A percentile compares a stretch with the other conserved stretches of the same genome.
phyloP scores from a whole-genome alignment of 2,329 filamentous ascomycete genomes.

The Diaporthe batatas region DNA sequence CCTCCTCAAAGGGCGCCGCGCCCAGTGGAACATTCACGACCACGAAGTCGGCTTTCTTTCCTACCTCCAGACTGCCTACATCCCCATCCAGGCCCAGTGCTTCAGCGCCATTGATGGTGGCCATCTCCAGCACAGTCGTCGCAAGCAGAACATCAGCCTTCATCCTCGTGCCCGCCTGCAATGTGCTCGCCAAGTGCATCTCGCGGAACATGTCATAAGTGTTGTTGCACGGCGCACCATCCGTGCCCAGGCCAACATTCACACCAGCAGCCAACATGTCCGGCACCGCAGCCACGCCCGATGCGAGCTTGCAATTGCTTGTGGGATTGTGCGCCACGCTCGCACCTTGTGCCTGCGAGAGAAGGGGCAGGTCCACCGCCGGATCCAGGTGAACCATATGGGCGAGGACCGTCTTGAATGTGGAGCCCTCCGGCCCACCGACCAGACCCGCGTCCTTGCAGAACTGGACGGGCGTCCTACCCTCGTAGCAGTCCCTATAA shows the following conservation, averaged over 20 bases:
- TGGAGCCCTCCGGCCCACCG: constrained; percentile 45
- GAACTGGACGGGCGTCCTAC: constrained; percentile 59
- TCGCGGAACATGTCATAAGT: constrained; percentile 65
- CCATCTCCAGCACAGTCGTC: constrained; percentile 63
- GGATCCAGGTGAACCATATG: constrained; percentile 65
- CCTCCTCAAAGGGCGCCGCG: constrained; percentile 31
- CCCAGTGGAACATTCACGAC: constrained; percentile 32
- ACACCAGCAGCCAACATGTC: constrained; percentile 58
- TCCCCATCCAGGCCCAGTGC: constrained; percentile 58
- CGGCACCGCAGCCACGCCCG: constrained; percentile 62
- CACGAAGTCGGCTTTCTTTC: constrained; percentile 61
- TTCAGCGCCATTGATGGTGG: constrained; percentile 63
- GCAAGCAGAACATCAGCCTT: constrained; percentile 59
- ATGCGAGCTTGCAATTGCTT: constrained; percentile 65
- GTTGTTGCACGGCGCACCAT: constrained; percentile 67
- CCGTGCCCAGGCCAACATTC: constrained; percentile 64
- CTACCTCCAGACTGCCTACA: constrained; percentile 56
- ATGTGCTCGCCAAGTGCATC: constrained; percentile 64
- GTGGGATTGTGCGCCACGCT: constrained; percentile 65
- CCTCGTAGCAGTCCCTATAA: constrained; percentile 53
- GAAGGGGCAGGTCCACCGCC: constrained; percentile 44
- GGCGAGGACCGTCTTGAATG: constrained; percentile 59
- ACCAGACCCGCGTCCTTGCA: constrained; percentile 55
- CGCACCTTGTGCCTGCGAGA: constrained; percentile 49
- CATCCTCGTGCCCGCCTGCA: constrained; percentile 59